Conservation (phyloP, 352 stramenopile species). For the Aphanomyces euteiches region DNA sequence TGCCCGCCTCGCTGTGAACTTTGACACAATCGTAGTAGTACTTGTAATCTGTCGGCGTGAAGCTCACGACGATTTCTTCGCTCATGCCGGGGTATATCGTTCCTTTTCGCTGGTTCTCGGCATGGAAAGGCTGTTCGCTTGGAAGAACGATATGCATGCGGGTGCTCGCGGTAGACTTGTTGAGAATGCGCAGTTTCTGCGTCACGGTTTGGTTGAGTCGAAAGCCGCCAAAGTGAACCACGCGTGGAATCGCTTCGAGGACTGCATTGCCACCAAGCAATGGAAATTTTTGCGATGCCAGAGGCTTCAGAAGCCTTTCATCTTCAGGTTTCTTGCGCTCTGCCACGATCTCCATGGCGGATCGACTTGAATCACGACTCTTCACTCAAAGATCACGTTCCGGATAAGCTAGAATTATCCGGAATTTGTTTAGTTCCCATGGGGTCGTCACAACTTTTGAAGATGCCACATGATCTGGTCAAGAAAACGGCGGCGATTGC, state of each 20-base stretch:
- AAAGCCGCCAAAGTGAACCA: slow-evolving; percentile 88
- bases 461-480: neutral
- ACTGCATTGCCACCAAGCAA: slow-evolving; percentile 15
- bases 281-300: slow-evolving; percentile 24
- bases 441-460: neutral
- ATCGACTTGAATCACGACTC: neutral
- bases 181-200: slow-evolving; percentile 71
- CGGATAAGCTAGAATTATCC: too few species aligned
- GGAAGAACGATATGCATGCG: slow-evolving; percentile 70
- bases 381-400: neutral
- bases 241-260: slow-evolving; percentile 29
- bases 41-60: slow-evolving; percentile 64
- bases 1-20: slow-evolving; percentile 62
- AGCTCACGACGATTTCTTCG: slow-evolving; percentile 75
- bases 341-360: slow-evolving; percentile 19
- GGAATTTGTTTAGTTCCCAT: too few species aligned
- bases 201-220: slow-evolving; percentile 49
- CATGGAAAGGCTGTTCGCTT: slow-evolving; percentile 45
- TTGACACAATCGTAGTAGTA: slow-evolving; percentile 89
- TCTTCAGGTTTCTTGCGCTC: slow-evolving; percentile 16
- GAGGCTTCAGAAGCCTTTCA: slow-evolving; percentile 12
- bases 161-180: slow-evolving; percentile 65
- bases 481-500: slow-evolving; percentile 51
- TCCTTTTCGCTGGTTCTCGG: slow-evolving; percentile 54
- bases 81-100: slow-evolving; percentile 69